Conservation (phyloP, 129 eudicot genomes). For the Helianthus tuberosus region DNA sequence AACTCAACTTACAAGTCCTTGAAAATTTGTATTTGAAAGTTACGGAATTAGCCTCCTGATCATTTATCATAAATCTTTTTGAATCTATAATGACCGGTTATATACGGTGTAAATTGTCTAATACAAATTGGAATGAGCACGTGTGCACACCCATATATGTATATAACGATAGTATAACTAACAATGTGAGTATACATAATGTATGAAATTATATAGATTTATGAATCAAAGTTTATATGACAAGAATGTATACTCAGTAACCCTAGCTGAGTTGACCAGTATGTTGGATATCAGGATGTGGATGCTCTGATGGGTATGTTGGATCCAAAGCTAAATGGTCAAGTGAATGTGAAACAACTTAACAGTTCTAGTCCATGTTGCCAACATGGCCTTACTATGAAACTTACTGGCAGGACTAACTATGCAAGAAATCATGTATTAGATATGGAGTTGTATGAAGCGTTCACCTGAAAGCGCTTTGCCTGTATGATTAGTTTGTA, state of each 20-base stretch:
- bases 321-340: conserved; percentile 62
- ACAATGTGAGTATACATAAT: too few species aligned
- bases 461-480: too few species aligned
- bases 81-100: too few species aligned
- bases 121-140: too few species aligned
- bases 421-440: too few species aligned
- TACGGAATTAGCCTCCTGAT: neutral
- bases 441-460: too few species aligned
- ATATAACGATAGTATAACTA: too few species aligned
- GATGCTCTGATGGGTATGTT: conserved; percentile 55
- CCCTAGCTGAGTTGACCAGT: conserved; percentile 67
- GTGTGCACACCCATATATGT: too few species aligned
- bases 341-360: conserved; percentile 58
- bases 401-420: conserved; percentile 49
- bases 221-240: too few species aligned
- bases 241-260: conserved; percentile 27
- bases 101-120: too few species aligned
- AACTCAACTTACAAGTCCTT: neutral
- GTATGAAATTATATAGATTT: too few species aligned
- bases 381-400: conserved; percentile 55
- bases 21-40: neutral
- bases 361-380: conserved; percentile 50
- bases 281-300: conserved; percentile 44
- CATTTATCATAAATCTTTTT: too few species aligned
- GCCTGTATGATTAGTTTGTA: conserved; percentile 43